Percentiles rank a stretch among this genome's conserved stretches.
These are phyloP conservation scores for Amauroascus verrucosus DNA, from an alignment of 2,329 filamentous ascomycete genomes.

Conservation along the genomic window DNA sequence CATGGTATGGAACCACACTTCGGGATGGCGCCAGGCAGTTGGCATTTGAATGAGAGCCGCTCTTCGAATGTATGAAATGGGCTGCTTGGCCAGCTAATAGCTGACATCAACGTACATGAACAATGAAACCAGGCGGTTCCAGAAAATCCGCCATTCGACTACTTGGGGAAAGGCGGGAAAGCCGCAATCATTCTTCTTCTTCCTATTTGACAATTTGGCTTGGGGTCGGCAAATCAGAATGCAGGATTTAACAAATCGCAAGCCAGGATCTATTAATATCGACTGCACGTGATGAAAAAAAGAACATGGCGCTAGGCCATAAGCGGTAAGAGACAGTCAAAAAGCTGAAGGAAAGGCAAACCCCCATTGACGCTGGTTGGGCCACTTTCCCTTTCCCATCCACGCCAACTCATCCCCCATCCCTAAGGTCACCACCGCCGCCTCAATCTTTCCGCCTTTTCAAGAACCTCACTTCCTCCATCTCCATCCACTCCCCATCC, in stretches of 20 bases:
- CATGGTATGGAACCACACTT: constrained; percentile 3
- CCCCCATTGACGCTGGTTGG: not conserved
- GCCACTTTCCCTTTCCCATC: constrained; percentile 2
- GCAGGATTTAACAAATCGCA: not conserved
- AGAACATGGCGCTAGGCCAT: not conserved
- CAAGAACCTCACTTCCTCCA: constrained; percentile 4
- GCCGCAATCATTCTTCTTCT: not conserved
- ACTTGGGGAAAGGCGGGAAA: not conserved
- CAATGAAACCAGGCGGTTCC: not conserved
- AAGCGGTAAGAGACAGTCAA: not conserved
- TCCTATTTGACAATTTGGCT: not conserved
- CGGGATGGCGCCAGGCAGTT: constrained; percentile 2
- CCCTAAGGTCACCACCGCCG: not conserved
- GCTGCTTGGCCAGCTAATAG: not conserved
- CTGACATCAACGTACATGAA: not conserved
- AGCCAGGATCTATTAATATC: not conserved
- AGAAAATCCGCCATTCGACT: not conserved
- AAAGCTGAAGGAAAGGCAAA: not conserved
- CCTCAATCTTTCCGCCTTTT: constrained; percentile 9
- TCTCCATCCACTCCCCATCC: constrained; percentile 9
- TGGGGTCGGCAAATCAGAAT: not conserved
- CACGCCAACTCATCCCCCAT: constrained; percentile 10
- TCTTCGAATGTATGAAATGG: not conserved
- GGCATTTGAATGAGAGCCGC: constrained; percentile 5
- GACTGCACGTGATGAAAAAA: constrained; percentile 1